A percentile compares a stretch with the other conserved stretches of the same genome.
Evolutionary conservation across 1,284 basidiomycete genomes (phyloP).

Genomic region (Phylloboletellus chloephorus): DNA sequence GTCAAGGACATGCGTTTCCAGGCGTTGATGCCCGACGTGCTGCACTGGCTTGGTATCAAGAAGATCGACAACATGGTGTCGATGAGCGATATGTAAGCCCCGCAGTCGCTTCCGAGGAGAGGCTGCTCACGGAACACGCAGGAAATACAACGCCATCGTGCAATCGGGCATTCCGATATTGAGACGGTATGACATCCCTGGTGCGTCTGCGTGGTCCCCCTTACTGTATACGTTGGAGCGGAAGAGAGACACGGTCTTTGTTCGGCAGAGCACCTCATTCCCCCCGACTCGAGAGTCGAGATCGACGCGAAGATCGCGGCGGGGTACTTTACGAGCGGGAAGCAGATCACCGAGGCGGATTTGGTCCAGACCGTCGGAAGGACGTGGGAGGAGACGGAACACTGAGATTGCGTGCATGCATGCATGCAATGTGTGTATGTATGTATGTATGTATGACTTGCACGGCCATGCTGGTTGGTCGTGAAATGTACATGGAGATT

Average conservation of each 20-base stretch:
- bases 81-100: slow-evolving; percentile 80
- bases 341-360: slow-evolving; percentile 71
- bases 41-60: slow-evolving; percentile 90
- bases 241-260: no score
- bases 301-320: slow-evolving; percentile 93
- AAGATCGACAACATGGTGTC: slow-evolving; percentile 88
- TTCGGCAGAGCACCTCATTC: slow-evolving; percentile 72
- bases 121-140: slow-evolving; percentile 24
- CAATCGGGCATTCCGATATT: slow-evolving; percentile 81
- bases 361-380: slow-evolving; percentile 83
- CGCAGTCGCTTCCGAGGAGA: not conserved
- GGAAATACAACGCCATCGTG: slow-evolving; percentile 94
- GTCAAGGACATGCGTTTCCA: slow-evolving; percentile 97
- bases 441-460: slow-evolving; percentile 1
- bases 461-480: not conserved
- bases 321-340: slow-evolving; percentile 83
- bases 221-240: not conserved
- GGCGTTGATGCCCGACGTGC: slow-evolving; percentile 91
- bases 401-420: slow-evolving; percentile 33
- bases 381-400: slow-evolving; percentile 82
- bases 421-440: not conserved
- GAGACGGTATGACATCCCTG: slow-evolving; percentile 81
- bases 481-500: not conserved
- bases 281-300: slow-evolving; percentile 90
- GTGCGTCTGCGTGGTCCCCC: slow-evolving; percentile 32